These are phyloP conservation scores for Erodium trifolium DNA, from an alignment of 441 rosid genomes.

Conservation along the genomic window DNA sequence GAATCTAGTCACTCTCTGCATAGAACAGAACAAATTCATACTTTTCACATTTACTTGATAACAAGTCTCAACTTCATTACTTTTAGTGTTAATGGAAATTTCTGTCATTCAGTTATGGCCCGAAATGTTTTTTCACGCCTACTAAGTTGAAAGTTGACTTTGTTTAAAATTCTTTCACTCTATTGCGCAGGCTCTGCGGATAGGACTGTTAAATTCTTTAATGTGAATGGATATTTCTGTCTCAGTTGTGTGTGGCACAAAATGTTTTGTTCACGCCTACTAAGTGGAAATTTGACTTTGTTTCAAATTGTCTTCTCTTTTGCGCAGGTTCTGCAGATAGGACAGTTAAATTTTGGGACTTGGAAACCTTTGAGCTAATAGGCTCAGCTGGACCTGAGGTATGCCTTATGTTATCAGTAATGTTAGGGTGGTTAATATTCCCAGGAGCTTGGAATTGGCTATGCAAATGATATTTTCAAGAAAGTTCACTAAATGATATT, in stretches of 20 bases:
- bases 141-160: constrained; percentile 5
- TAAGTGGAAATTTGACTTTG: too few relatives aligned
- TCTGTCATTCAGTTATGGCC: not conserved
- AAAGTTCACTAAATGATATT: constrained; percentile 5
- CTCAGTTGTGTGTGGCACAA: too few relatives aligned
- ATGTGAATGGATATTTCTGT: too few relatives aligned
- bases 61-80: not conserved
- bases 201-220: too few relatives aligned
- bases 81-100: not conserved
- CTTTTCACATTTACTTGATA: not conserved
- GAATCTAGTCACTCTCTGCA: constrained; percentile 6
- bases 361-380: constrained; percentile 93
- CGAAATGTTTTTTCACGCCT: not conserved
- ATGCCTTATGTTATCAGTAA: constrained; percentile 13
- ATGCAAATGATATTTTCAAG: not conserved
- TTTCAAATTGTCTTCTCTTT: constrained; percentile 10
- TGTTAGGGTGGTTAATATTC: constrained; percentile 9
- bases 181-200: too few relatives aligned
- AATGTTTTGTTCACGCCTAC: too few relatives aligned
- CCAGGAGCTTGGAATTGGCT: constrained; percentile 3
- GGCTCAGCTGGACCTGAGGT: constrained; percentile 97
- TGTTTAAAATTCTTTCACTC: too few relatives aligned
- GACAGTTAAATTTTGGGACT: constrained; percentile 98
- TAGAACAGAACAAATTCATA: not conserved
- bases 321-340: constrained; percentile 91